Percentiles rank a stretch among this genome's conserved stretches.
Evolutionary conservation across 2,329 filamentous ascomycete species (phyloP).

Genomic region (Phialophora macrospora): DNA sequence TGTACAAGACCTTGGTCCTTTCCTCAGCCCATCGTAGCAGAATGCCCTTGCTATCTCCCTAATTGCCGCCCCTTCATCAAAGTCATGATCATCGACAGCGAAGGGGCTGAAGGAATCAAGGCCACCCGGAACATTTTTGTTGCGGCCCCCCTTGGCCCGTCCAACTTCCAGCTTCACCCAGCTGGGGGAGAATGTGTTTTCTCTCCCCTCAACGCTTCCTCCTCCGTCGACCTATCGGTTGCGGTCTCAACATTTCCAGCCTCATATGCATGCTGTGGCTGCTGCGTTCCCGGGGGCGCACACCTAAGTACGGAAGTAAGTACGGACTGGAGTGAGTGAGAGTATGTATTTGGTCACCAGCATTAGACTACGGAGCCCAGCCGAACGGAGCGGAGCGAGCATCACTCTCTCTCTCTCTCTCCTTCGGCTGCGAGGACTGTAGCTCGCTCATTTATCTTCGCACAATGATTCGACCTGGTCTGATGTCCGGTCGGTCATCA

Average conservation of each 20-base stretch:
- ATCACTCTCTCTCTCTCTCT: background rate
- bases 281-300: background rate
- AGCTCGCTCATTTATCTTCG: no score
- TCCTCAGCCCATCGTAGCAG: background rate
- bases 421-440: no score
- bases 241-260: background rate
- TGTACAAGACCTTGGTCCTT: background rate
- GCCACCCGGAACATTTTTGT: background rate
- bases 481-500: background rate
- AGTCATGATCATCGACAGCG: no score
- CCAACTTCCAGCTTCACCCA: background rate
- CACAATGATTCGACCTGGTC: background rate
- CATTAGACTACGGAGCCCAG: background rate
- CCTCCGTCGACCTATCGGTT: background rate
- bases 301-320: background rate
- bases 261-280: background rate
- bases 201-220: background rate
- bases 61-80: background rate
- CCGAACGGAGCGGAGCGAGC: background rate
- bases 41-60: background rate
- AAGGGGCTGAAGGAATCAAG: background rate
- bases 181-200: background rate
- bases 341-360: background rate
- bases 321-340: no score
- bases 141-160: background rate